A percentile compares a stretch with the other conserved stretches of the same genome.
phyloP scores from a whole-genome alignment of 805 yeast species.

The Candida sphagnicola region DNA sequence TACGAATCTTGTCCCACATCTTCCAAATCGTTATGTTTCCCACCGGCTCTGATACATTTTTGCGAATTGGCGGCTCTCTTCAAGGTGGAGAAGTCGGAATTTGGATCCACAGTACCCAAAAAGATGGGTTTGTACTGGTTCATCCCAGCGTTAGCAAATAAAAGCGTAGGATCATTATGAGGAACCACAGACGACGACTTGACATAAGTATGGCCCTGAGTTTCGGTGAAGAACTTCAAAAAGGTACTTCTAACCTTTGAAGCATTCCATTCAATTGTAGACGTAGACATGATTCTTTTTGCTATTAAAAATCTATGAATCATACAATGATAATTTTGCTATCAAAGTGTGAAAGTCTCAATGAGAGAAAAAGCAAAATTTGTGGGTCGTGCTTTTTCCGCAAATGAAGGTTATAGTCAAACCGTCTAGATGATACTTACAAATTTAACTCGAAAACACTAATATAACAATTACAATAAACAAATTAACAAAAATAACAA shows the following conservation, averaged over 20 bases:
- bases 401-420: too few species aligned
- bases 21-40: conserved; percentile 96
- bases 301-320: conserved; percentile 3
- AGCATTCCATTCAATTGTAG: conserved; percentile 36
- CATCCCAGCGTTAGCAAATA: conserved; percentile 99
- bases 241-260: conserved; percentile 76
- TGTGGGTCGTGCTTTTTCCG: neutral
- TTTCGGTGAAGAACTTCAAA: conserved; percentile 69
- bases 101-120: conserved; percentile 95
- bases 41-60: conserved; percentile 99
- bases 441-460: too few species aligned
- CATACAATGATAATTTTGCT: conserved; percentile 5
- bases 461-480: neutral
- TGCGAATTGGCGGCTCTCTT: conserved; percentile 94
- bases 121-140: conserved; percentile 98
- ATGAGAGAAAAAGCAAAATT: neutral
- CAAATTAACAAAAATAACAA: neutral
- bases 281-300: conserved; percentile 9
- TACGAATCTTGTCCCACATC: conserved; percentile 98
- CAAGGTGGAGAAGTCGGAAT: conserved; percentile 77
- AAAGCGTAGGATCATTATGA: conserved; percentile 93
- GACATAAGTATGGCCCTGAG: conserved; percentile 69
- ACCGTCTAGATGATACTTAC: too few species aligned
- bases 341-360: neutral
- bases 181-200: conserved; percentile 96